Evolutionary conservation across 2,329 filamentous ascomycete species (phyloP).

Genomic region (Aspergillus terreus): DNA sequence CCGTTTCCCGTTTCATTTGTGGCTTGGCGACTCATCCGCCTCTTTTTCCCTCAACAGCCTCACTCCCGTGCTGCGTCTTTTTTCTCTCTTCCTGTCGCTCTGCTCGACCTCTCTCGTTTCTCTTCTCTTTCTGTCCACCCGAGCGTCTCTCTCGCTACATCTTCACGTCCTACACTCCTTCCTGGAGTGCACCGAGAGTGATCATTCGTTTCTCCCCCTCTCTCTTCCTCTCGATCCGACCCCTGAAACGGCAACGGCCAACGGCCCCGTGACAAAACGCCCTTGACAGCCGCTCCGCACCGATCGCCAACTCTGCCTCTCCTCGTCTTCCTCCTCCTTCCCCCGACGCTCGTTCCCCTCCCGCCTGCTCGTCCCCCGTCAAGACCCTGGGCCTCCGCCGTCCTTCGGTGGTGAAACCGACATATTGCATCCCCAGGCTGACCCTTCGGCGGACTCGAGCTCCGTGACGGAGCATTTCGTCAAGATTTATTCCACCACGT

Average conservation of each 20-base stretch:
- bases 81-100: background rate
- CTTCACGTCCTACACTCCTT: no score
- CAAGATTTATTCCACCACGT: constrained; percentile 57
- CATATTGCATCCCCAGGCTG: constrained; percentile 28
- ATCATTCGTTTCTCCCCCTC: constrained; percentile 1
- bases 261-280: background rate
- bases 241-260: background rate
- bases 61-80: background rate
- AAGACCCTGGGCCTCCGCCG: constrained; percentile 9
- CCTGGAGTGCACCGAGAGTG: constrained; percentile 3
- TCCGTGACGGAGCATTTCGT: constrained; percentile 39
- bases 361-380: background rate
- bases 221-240: background rate
- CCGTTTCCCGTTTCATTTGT: constrained; percentile 16
- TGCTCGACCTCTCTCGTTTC: no score
- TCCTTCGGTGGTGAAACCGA: constrained; percentile 30
- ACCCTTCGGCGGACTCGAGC: constrained; percentile 27
- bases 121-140: no score
- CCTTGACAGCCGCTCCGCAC: background rate
- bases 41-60: background rate
- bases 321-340: background rate
- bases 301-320: background rate
- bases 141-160: no score
- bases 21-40: constrained; percentile 13
- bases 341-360: constrained; percentile 5